phyloP scores from a whole-genome alignment of 73 alveolate genomes.

The Stentor roeselii region DNA sequence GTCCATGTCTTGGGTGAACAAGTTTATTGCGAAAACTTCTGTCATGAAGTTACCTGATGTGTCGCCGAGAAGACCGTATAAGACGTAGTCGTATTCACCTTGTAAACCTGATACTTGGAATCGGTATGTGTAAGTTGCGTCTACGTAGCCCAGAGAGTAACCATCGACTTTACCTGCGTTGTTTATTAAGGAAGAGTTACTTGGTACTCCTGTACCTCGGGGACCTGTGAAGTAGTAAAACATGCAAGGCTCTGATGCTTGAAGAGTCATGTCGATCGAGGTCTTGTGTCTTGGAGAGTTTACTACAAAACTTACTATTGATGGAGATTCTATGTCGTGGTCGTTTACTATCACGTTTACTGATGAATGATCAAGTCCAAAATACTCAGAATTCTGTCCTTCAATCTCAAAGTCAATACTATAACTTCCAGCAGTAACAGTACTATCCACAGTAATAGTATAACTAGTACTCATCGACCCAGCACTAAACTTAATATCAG shows the following conservation, averaged over 20 bases:
- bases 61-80: not conserved
- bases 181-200: not conserved
- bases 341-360: not conserved
- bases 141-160: not conserved
- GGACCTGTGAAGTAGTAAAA: not conserved
- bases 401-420: not conserved
- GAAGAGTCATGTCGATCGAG: not conserved
- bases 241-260: not conserved
- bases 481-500: not conserved
- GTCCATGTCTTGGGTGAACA: not conserved
- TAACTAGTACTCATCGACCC: not conserved
- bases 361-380: not conserved
- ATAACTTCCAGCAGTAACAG: conserved; percentile 1
- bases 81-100: not conserved
- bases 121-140: not conserved
- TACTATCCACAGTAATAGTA: not conserved
- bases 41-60: not conserved
- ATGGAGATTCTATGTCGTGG: not conserved
- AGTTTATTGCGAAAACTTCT: not conserved
- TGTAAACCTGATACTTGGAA: not conserved
- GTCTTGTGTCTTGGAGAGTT: not conserved
- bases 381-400: not conserved
- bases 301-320: not conserved
- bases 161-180: not conserved
- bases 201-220: not conserved